A percentile compares a stretch with the other conserved stretches of the same genome.
These are phyloP conservation scores for Aspergillus amoenus DNA, from an alignment of 2,329 filamentous ascomycete genomes.

Conservation along the genomic window DNA sequence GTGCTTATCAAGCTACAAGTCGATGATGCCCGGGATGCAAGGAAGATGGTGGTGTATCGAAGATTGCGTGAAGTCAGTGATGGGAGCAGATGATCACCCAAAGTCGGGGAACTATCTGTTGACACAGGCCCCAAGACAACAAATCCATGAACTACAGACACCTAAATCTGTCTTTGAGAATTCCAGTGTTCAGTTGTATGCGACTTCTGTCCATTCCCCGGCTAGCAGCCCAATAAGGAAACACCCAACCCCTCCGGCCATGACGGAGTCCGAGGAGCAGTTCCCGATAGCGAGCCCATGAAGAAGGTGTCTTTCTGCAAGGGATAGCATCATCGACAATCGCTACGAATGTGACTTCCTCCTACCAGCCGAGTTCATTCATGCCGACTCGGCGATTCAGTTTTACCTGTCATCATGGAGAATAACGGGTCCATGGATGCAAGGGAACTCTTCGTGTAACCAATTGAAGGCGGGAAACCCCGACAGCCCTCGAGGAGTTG, in stretches of 20 bases:
- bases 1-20: neutral
- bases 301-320: neutral
- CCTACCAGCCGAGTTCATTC: neutral
- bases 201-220: neutral
- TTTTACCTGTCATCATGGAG: neutral
- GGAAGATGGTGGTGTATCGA: neutral
- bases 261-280: conserved; percentile 5
- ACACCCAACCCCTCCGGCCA: neutral
- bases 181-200: neutral
- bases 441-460: neutral
- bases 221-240: neutral
- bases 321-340: neutral
- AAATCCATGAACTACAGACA: too few relatives aligned
- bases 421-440: neutral
- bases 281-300: neutral
- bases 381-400: neutral
- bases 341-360: neutral
- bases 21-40: neutral
- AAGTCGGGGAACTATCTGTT: neutral
- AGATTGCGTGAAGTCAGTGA: neutral
- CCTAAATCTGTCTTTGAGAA: neutral
- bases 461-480: neutral
- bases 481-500: neutral
- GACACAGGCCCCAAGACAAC: neutral
- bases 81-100: neutral